Evolutionary conservation across 2,329 filamentous ascomycete species (phyloP).

Genomic region (Atkinsonella hypoxylon): DNA sequence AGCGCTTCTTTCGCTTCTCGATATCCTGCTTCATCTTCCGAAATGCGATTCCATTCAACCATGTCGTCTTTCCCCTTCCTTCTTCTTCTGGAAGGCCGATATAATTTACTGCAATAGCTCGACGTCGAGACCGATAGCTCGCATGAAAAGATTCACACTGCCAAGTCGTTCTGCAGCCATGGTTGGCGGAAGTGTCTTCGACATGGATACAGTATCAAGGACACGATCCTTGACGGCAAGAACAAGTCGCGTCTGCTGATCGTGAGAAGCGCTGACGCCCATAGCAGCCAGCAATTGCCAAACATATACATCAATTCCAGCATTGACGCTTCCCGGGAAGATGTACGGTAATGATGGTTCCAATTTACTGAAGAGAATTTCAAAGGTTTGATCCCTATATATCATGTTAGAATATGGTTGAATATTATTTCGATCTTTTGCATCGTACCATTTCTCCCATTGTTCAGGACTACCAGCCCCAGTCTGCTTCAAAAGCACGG

Average conservation of each 20-base stretch:
- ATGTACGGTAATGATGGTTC: slow-evolving; percentile 75
- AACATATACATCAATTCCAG: slow-evolving; percentile 87
- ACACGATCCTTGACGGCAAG: slow-evolving; percentile 95
- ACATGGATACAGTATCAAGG: slow-evolving; percentile 82
- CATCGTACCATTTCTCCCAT: slow-evolving; percentile 65
- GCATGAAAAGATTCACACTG: slow-evolving; percentile 97
- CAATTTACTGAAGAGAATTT: slow-evolving; percentile 73
- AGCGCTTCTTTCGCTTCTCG: not conserved
- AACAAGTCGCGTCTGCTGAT: slow-evolving; percentile 90
- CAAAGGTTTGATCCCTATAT: slow-evolving; percentile 62
- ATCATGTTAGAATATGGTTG: slow-evolving; percentile 18
- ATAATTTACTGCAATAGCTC: slow-evolving; percentile 44
- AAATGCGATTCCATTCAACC: slow-evolving; percentile 5
- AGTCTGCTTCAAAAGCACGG: slow-evolving; percentile 82
- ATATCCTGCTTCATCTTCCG: not conserved
- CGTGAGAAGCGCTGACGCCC: slow-evolving; percentile 82
- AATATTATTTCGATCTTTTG: too few species aligned
- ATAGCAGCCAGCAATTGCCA: slow-evolving; percentile 97
- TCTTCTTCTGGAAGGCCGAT: not conserved
- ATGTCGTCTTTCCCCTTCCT: not conserved
- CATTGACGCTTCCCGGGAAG: slow-evolving; percentile 84
- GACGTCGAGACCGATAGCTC: slow-evolving; percentile 95
- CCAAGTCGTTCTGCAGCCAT: slow-evolving; percentile 74
- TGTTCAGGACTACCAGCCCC: slow-evolving; percentile 57
- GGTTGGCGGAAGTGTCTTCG: slow-evolving; percentile 78